Evolutionary conservation across 257 asterid species (phyloP), one percentile per base, ranked within the genome.

Genomic region (Jacaranda copaia): DNA sequence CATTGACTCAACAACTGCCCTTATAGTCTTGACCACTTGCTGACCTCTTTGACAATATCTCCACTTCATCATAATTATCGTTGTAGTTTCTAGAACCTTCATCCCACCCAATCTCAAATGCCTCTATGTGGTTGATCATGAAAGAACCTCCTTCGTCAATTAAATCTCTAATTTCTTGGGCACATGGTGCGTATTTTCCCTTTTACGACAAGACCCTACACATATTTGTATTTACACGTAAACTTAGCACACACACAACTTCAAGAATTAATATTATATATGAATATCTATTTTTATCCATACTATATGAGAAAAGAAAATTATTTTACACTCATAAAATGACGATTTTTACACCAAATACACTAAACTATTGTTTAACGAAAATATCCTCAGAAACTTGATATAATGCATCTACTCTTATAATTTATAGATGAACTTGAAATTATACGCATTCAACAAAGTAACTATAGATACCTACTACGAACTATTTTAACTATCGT

Each of bases 1-100:
- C 89, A 89, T 88, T 2, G 96, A 78, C 59, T 92, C 97, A 39
- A 89, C 85, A 85, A 88, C 97, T 0, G 92, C 96, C 81, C 96
- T 85, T 14, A 83, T 77, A 43, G 70, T 83, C 38, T 77, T 82
- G 9, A 90, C 86, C 39, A 89, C 86, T 32, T 18, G 76, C 38
- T 81, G 76, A 4, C 92, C 95, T 35, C 76, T 85, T 85, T 0
- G 88, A 72, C 36, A 68, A 10, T n/a, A 40, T 25, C 5, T 43
- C 25, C 0, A 5, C 5, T 35, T 4, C 12, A 15, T n/a, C 32
- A 25, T 25, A 10, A 3, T 48, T 70, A 12, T 66, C 72, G 16
- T 5, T 36, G 3, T 65, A 43, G 11, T 14, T 11, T 8, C 48
- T 39, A 2, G 14, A 55, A 19, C 74, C 84, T 5, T 53, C 88